phyloP scores from a whole-genome alignment of 2,329 filamentous ascomycete genomes.

The Botrytis squamosa region DNA sequence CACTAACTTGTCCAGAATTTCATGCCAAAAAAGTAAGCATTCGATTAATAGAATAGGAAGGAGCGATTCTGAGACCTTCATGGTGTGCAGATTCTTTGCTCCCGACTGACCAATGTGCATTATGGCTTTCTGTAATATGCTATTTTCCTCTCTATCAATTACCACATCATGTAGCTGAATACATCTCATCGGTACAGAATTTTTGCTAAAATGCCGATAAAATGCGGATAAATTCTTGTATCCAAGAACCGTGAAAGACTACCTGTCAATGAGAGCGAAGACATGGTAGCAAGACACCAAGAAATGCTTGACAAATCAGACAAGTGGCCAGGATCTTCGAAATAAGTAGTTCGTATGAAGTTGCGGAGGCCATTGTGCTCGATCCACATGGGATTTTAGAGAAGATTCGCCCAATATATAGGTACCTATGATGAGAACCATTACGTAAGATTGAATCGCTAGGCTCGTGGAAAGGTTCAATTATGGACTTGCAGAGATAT shows the following conservation, averaged over 20 bases:
- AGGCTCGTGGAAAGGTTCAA: background rate
- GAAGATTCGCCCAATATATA: background rate
- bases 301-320: background rate
- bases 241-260: accelerated
- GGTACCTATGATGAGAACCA: background rate
- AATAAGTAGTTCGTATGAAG: background rate
- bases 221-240: background rate
- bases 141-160: background rate
- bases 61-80: background rate
- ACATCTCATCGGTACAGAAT: too few species aligned
- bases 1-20: background rate
- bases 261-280: background rate
- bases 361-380: background rate
- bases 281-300: accelerated
- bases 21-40: background rate
- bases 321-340: background rate
- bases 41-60: background rate
- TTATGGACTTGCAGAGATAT: background rate
- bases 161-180: too few species aligned
- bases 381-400: background rate
- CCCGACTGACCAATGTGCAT: background rate
- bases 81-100: background rate
- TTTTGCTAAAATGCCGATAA: background rate
- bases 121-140: background rate
- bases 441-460: background rate